These are phyloP conservation scores for Amylostereum chailletii DNA, from an alignment of 1,284 basidiomycete species.

Conservation along the genomic window DNA sequence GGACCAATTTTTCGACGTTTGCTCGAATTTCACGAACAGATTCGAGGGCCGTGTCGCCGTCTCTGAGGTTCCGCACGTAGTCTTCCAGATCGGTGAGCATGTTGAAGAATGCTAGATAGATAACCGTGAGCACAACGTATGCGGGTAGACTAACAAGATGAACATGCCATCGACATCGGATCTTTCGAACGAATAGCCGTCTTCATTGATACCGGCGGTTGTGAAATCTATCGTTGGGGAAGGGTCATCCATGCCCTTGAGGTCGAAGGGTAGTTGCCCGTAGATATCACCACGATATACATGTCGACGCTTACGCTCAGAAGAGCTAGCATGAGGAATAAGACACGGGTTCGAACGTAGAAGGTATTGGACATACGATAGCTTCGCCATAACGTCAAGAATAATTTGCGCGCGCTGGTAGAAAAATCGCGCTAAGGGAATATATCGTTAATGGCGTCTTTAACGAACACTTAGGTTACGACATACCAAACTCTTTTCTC, in stretches of 20 bases:
- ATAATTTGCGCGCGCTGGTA: constrained; percentile 71
- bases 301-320: constrained; percentile 70
- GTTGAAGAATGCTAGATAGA: constrained; percentile 43
- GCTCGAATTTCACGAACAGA: constrained; percentile 56
- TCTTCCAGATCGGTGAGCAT: constrained; percentile 61
- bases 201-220: constrained; percentile 40
- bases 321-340: constrained; percentile 35
- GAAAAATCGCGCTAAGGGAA: constrained; percentile 59
- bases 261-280: constrained; percentile 74
- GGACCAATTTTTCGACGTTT: constrained; percentile 58
- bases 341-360: background rate
- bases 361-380: constrained; percentile 47
- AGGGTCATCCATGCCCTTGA: constrained; percentile 65
- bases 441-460: background rate
- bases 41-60: constrained; percentile 31
- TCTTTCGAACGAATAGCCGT: constrained; percentile 57
- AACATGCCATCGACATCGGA: constrained; percentile 64
- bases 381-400: constrained; percentile 74
- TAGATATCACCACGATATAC: constrained; percentile 73
- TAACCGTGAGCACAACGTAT: background rate
- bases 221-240: constrained; percentile 74
- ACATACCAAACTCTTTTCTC: constrained; percentile 77
- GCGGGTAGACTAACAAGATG: background rate
- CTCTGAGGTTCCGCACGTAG: constrained; percentile 34
- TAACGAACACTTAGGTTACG: background rate